phyloP scores from a whole-genome alignment of 768 basidiomycete species.

The Aureoboletus auriporus region DNA sequence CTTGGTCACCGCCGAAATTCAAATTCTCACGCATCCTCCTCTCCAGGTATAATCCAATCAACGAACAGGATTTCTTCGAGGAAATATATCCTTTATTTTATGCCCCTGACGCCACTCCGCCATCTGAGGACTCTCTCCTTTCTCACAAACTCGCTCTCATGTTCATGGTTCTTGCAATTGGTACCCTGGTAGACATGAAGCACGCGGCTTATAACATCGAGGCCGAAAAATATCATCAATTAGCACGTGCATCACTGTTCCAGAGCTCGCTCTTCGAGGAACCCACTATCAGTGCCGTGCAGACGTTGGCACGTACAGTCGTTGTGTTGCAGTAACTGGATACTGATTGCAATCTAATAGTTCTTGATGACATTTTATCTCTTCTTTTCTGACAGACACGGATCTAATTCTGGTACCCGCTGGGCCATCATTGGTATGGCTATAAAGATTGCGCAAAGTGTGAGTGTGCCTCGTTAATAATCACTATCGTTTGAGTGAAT shows the following conservation, averaged over 20 bases:
- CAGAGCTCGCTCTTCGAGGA: conserved; percentile 62
- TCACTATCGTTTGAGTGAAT: neutral
- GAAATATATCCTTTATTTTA: conserved; percentile 62
- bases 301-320: conserved; percentile 50
- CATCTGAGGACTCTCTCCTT: conserved; percentile 47
- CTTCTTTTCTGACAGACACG: conserved; percentile 66
- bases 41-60: conserved; percentile 67
- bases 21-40: conserved; percentile 3
- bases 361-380: conserved; percentile 70
- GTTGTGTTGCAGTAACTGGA: conserved; percentile 26
- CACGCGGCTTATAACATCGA: conserved; percentile 59
- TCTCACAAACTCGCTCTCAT: conserved; percentile 61
- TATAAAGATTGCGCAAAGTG: conserved; percentile 67
- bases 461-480: conserved; percentile 35
- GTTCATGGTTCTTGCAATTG: conserved; percentile 67
- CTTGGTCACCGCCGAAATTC: neutral
- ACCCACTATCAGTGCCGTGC: conserved; percentile 64
- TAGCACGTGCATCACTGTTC: conserved; percentile 63
- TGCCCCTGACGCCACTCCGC: conserved; percentile 37
- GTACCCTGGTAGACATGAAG: conserved; percentile 55
- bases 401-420: conserved; percentile 57
- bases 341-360: conserved; percentile 32
- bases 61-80: conserved; percentile 53
- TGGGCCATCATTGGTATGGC: conserved; percentile 70
- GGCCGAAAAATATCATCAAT: conserved; percentile 66